Conservation (phyloP, 1,139 yeast genomes). For the Saccharomycopsis hybrid region DNA sequence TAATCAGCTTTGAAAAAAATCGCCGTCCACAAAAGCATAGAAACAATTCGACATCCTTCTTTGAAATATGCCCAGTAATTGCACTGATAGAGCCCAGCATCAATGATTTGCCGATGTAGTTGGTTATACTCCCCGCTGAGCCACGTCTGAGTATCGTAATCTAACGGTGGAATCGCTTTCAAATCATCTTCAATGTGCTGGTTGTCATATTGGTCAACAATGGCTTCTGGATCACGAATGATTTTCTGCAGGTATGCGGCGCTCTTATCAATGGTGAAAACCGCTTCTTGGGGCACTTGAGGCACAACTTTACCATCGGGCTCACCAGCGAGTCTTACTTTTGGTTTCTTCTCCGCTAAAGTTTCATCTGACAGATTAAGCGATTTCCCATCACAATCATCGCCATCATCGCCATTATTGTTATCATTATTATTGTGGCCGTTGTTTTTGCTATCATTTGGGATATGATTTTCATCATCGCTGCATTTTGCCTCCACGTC, state of each 20-base stretch:
- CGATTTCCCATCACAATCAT: background rate
- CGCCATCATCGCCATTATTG: background rate
- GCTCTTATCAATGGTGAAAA: constrained; percentile 35
- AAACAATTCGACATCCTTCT: constrained; percentile 55
- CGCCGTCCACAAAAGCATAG: constrained; percentile 46
- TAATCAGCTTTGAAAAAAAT: constrained; percentile 42
- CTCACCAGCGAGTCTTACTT: constrained; percentile 33
- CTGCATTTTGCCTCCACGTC: background rate
- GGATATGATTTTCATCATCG: too few species aligned
- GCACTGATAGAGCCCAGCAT: constrained; percentile 63
- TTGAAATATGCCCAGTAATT: constrained; percentile 64
- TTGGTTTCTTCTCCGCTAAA: constrained; percentile 4
- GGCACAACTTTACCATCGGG: constrained; percentile 38
- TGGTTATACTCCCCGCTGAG: constrained; percentile 53
- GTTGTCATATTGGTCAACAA: constrained; percentile 56
- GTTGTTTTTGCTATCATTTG: too few species aligned
- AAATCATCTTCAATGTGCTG: constrained; percentile 48
- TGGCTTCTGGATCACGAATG: constrained; percentile 48
- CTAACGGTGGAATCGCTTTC: constrained; percentile 53
- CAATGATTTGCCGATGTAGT: constrained; percentile 50
- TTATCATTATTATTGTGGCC: background rate
- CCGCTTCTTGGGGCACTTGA: constrained; percentile 42
- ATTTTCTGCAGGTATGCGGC: constrained; percentile 33
- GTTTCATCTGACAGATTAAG: constrained; percentile 5
- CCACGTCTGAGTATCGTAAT: constrained; percentile 54